Conservation (phyloP, 2,329 filamentous ascomycete genomes). For the Endoconidiophora laricicola region DNA sequence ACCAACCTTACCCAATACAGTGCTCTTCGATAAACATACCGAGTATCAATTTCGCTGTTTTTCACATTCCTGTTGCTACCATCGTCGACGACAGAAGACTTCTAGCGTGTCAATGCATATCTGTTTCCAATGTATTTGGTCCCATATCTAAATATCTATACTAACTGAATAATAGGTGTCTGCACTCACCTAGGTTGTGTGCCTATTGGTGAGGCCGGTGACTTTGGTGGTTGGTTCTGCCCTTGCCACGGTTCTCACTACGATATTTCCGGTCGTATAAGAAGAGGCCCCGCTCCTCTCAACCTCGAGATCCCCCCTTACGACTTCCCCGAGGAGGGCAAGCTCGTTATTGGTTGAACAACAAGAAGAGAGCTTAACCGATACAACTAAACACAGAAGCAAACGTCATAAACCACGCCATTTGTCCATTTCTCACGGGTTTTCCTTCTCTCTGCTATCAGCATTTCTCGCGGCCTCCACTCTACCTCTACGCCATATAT, state of each 20-base stretch:
- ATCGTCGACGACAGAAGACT: not conserved
- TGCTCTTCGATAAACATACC: too few species aligned
- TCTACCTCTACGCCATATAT: not conserved
- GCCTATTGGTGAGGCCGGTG: conserved; percentile 94
- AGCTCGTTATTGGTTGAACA: conserved; percentile 80
- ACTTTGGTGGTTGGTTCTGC: conserved; percentile 99
- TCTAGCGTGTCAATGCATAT: too few species aligned
- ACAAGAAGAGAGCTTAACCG: conserved; percentile 13
- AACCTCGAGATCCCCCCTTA: conserved; percentile 92
- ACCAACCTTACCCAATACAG: too few species aligned
- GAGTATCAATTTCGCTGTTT: too few species aligned
- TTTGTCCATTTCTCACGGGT: conserved; percentile 7
- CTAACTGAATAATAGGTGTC: conserved; percentile 45
- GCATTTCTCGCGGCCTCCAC: not conserved
- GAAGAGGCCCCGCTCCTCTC: conserved; percentile 90
- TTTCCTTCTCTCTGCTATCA: conserved; percentile 2
- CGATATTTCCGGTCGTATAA: conserved; percentile 96
- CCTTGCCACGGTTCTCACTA: conserved; percentile 99
- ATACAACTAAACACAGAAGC: conserved; percentile 10
- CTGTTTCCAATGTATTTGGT: too few species aligned
- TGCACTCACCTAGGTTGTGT: conserved; percentile 99
- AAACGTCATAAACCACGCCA: conserved; percentile 11
- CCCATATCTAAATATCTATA: not conserved
- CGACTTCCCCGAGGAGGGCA: conserved; percentile 80
- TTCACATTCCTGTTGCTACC: not conserved